phyloP scores from a whole-genome alignment of 2,329 filamentous ascomycete genomes.

The Aspergillus jensenii region DNA sequence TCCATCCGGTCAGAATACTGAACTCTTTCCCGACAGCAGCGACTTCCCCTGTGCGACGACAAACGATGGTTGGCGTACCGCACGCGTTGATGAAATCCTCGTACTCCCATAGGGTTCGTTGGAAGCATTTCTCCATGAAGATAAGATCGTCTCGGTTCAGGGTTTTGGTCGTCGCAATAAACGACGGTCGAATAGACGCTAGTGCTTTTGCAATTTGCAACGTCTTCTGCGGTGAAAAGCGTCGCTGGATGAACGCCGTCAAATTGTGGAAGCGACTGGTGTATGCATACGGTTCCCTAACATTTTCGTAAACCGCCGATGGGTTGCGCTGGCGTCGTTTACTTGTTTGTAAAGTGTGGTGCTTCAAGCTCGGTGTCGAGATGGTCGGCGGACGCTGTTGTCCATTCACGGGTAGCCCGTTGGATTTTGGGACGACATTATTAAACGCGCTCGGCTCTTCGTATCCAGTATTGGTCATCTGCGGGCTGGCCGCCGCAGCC shows the following conservation, averaged over 20 bases:
- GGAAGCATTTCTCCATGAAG: slow-evolving; percentile 97
- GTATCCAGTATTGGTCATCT: slow-evolving; percentile 43
- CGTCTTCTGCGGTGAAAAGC: slow-evolving; percentile 75
- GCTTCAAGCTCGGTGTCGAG: slow-evolving; percentile 45
- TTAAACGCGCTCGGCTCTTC: slow-evolving; percentile 35
- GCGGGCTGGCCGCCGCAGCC: slow-evolving; percentile 57
- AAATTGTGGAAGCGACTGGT: slow-evolving; percentile 87
- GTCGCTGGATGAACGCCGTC: slow-evolving; percentile 73
- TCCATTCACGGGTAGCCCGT: slow-evolving; percentile 18
- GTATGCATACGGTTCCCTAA: slow-evolving; percentile 90
- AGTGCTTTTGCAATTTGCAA: slow-evolving; percentile 83
- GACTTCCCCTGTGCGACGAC: slow-evolving; percentile 89
- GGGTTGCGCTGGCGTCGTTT: slow-evolving; percentile 64
- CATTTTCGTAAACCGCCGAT: slow-evolving; percentile 81
- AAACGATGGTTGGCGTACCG: slow-evolving; percentile 88
- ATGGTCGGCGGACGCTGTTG: slow-evolving; percentile 38
- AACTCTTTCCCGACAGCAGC: slow-evolving; percentile 96
- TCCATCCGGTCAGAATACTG: slow-evolving; percentile 92
- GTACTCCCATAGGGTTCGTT: slow-evolving; percentile 87
- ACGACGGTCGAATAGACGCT: slow-evolving; percentile 85
- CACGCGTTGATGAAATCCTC: slow-evolving; percentile 88
- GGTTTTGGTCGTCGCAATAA: slow-evolving; percentile 89
- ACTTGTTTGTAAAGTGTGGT: slow-evolving; percentile 37
- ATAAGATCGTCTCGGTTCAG: slow-evolving; percentile 84
- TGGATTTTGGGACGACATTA: slow-evolving; percentile 12